These are phyloP conservation scores for Chrysosporium keratinophilum DNA, from an alignment of 2,329 filamentous ascomycete species.

Conservation along the genomic window DNA sequence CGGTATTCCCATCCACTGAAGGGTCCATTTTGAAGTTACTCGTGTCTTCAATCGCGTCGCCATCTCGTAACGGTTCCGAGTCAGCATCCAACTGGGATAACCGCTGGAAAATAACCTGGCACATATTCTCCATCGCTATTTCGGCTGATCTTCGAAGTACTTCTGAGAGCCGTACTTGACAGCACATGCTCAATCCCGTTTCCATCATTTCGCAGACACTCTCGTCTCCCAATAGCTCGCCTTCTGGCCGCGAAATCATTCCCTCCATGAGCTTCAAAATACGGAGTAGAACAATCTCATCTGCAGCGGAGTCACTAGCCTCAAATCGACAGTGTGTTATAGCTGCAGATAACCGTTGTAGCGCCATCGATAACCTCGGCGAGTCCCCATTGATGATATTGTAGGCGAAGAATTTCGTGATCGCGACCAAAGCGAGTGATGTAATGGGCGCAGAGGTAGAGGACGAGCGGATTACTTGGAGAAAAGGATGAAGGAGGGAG, in stretches of 20 bases:
- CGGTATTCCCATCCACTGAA: constrained; percentile 55
- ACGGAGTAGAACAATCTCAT: constrained; percentile 87
- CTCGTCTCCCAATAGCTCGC: constrained; percentile 89
- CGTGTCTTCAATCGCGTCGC: constrained; percentile 51
- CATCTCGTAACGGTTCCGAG: constrained; percentile 56
- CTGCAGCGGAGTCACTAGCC: constrained; percentile 85
- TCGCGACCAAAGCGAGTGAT: constrained; percentile 80
- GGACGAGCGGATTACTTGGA: constrained; percentile 92
- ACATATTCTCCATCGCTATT: constrained; percentile 97
- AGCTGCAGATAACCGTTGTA: constrained; percentile 88
- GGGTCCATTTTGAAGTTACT: constrained; percentile 77
- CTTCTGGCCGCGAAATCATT: constrained; percentile 89
- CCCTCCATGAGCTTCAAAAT: constrained; percentile 97
- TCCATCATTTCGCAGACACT: constrained; percentile 99
- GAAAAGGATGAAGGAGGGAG: constrained; percentile 79
- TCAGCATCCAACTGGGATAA: constrained; percentile 78
- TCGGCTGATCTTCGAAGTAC: constrained; percentile 84
- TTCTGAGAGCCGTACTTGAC: constrained; percentile 81
- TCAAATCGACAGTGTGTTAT: constrained; percentile 98
- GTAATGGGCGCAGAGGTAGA: constrained; percentile 95
- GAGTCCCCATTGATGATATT: constrained; percentile 76
- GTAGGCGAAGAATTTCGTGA: constrained; percentile 95
- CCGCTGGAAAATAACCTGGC: constrained; percentile 92
- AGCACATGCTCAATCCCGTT: constrained; percentile 92
- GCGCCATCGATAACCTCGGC: constrained; percentile 77